These are phyloP conservation scores for Psilocybe azurescens DNA, from an alignment of 768 basidiomycete species.

Conservation along the genomic window DNA sequence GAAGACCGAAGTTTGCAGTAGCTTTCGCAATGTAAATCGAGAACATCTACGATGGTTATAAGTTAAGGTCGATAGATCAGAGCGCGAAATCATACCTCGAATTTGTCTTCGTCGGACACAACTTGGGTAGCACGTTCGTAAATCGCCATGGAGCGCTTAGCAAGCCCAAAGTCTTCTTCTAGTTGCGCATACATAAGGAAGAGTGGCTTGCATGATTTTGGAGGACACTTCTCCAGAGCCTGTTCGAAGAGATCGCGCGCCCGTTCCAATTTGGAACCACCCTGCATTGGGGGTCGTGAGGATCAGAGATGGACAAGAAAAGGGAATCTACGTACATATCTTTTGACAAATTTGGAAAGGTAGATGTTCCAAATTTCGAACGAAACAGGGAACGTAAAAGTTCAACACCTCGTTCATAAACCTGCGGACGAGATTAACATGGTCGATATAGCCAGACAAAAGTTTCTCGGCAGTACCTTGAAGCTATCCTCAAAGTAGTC, in stretches of 20 bases:
- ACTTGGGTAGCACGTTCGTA: conserved; percentile 91
- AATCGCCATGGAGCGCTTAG: conserved; percentile 95
- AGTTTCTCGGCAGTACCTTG: conserved; percentile 68
- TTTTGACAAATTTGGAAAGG: conserved; percentile 93
- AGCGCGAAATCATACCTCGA: conserved; percentile 69
- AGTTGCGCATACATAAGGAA: conserved; percentile 96
- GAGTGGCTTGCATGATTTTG: conserved; percentile 92
- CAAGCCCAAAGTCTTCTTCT: conserved; percentile 94
- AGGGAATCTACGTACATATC: conserved; percentile 64
- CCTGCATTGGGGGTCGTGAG: conserved; percentile 47
- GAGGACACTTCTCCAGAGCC: conserved; percentile 94
- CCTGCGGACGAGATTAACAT: conserved; percentile 44
- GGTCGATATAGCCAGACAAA: neutral
- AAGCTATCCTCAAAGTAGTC: conserved; percentile 99
- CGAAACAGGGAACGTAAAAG: conserved; percentile 95
- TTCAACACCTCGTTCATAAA: conserved; percentile 97
- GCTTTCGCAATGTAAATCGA: conserved; percentile 98
- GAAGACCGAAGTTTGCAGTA: conserved; percentile 92
- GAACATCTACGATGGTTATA: conserved; percentile 71
- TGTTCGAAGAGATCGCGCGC: conserved; percentile 98
- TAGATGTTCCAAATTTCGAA: conserved; percentile 99
- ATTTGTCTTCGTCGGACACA: conserved; percentile 90
- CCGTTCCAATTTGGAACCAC: conserved; percentile 92
- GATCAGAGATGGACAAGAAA: neutral
- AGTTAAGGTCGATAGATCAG: neutral